Percentiles rank a stretch among this genome's conserved stretches.
Conservation (phyloP, 2,329 filamentous ascomycete genomes). For the Penicillium sp. region DNA sequence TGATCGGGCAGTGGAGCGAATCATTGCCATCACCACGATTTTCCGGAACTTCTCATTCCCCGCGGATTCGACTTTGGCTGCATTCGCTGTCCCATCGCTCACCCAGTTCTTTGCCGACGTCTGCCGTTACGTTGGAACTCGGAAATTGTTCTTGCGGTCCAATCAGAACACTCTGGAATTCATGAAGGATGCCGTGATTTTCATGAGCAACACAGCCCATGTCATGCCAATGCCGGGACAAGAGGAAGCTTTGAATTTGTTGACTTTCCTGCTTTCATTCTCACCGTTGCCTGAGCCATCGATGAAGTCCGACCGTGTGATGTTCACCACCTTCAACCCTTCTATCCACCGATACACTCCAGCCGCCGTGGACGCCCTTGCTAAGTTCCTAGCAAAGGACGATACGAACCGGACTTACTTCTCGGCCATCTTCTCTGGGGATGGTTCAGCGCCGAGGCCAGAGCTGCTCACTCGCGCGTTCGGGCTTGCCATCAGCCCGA, state of each 20-base stretch:
- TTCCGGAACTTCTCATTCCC: conserved; percentile 85
- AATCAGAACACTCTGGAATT: conserved; percentile 87
- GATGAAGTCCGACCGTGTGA: conserved; percentile 56
- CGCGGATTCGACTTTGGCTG: conserved; percentile 69
- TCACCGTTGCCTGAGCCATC: conserved; percentile 73
- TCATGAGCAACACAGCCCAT: conserved; percentile 84
- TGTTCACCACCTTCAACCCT: conserved; percentile 79
- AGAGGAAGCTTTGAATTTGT: conserved; percentile 80
- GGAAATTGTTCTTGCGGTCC: conserved; percentile 78
- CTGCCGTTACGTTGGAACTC: conserved; percentile 83
- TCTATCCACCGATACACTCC: conserved; percentile 82
- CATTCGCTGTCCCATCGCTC: conserved; percentile 72
- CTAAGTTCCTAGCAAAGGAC: conserved; percentile 87
- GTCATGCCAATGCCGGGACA: conserved; percentile 76
- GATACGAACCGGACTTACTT: conserved; percentile 88
- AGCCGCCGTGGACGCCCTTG: conserved; percentile 82
- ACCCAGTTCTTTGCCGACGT: conserved; percentile 80
- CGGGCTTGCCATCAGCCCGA: conserved; percentile 76
- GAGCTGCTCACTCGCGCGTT: conserved; percentile 87
- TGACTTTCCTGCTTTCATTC: conserved; percentile 89
- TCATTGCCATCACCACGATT: conserved; percentile 90
- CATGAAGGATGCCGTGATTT: conserved; percentile 90
- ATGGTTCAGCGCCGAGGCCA: conserved; percentile 63
- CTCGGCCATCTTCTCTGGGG: conserved; percentile 74
- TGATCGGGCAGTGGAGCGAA: conserved; percentile 77